phyloP scores from a whole-genome alignment of 805 yeast genomes.

The Metschnikowia santaceciliae region DNA sequence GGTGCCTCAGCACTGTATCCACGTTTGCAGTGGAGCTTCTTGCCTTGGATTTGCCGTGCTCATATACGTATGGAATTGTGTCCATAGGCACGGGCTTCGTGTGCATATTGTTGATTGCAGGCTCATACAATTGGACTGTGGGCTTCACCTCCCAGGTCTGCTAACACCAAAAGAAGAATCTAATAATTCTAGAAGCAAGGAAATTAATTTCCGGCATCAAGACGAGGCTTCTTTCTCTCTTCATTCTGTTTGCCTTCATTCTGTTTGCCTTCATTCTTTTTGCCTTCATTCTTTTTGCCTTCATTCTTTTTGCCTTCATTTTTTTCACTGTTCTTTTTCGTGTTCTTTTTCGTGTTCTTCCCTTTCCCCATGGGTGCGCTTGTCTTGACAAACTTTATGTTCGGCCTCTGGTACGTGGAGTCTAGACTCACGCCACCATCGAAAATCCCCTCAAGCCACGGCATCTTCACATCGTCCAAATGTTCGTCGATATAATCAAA shows the following conservation, averaged over 20 bases:
- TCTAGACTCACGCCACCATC: conserved; percentile 8
- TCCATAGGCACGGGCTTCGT: conserved; percentile 48
- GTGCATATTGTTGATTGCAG: conserved; percentile 55
- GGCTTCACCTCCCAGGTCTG: conserved; percentile 34
- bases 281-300: not conserved
- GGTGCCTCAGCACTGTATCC: conserved; percentile 68
- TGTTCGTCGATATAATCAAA: conserved; percentile 25
- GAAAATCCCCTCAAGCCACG: conserved; percentile 41
- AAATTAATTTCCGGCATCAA: not conserved
- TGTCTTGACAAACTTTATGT: conserved; percentile 13
- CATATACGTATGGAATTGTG: conserved; percentile 48
- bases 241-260: not conserved
- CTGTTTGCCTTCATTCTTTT: not conserved
- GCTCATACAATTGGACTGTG: conserved; percentile 67
- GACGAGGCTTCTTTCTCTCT: not conserved
- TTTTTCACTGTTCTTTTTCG: not conserved
- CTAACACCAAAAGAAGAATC: conserved; percentile 10
- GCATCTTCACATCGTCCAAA: conserved; percentile 38
- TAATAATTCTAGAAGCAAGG: too few relatives aligned
- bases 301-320: not conserved
- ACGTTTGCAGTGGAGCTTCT: conserved; percentile 70
- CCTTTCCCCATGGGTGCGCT: conserved; percentile 11
- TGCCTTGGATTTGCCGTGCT: conserved; percentile 24
- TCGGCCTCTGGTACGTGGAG: conserved; percentile 8
- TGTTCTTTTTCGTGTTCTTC: not conserved